Conservation (phyloP, 192 early-diverging fungal genomes). For the Tieghemiomyces parasiticus region DNA sequence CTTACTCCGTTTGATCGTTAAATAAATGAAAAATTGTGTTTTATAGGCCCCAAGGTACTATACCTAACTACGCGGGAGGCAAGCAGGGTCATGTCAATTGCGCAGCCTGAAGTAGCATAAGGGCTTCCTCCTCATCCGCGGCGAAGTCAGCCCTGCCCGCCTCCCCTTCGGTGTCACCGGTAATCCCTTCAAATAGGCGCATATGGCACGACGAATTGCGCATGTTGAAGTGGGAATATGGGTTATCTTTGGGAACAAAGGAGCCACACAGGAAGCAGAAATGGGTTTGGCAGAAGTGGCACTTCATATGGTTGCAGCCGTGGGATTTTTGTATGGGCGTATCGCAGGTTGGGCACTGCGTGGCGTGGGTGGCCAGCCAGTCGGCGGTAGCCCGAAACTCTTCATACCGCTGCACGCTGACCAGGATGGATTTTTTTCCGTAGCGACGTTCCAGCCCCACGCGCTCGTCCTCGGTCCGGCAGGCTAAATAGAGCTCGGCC, state of each 20-base stretch:
- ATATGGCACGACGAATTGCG: conserved; percentile 7
- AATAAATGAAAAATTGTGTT: too few relatives aligned
- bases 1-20: too few relatives aligned
- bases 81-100: too few relatives aligned
- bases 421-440: conserved; percentile 5
- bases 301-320: conserved; percentile 20
- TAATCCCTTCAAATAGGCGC: conserved; percentile 15
- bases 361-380: not conserved
- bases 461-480: not conserved
- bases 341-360: conserved; percentile 15
- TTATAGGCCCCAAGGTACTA: too few relatives aligned
- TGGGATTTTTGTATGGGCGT: conserved; percentile 14
- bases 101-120: too few relatives aligned
- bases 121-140: too few relatives aligned
- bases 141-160: too few relatives aligned
- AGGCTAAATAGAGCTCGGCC: conserved; percentile 8
- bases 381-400: not conserved
- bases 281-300: conserved; percentile 14
- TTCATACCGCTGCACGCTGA: conserved; percentile 8
- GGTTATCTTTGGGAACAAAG: not conserved
- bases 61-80: too few relatives aligned
- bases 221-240: conserved; percentile 13
- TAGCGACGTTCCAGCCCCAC: conserved; percentile 12
- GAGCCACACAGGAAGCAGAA: conserved; percentile 19
- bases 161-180: too few relatives aligned